A percentile compares a stretch with the other conserved stretches of the same genome.
These are phyloP conservation scores for Ajuga chamaepitys DNA, from an alignment of 257 asterid species.

Conservation along the genomic window DNA sequence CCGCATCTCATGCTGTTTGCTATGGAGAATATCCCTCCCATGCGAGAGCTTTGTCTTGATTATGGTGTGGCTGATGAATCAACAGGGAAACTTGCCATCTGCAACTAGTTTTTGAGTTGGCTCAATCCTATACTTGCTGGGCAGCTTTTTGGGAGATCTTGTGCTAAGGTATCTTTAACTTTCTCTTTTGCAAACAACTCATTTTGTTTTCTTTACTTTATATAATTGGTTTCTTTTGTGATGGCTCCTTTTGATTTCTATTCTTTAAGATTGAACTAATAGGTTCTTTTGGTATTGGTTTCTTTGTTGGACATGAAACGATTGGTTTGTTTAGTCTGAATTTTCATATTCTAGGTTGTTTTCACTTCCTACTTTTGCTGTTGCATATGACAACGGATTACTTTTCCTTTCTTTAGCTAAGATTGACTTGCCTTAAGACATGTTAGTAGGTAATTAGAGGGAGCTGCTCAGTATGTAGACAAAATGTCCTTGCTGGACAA, in stretches of 20 bases:
- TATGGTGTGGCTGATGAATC: constrained; percentile 79
- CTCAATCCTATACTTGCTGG: background rate
- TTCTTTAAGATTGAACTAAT: background rate
- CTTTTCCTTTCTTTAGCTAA: background rate
- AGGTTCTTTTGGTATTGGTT: background rate
- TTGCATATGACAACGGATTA: background rate
- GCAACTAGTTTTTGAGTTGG: constrained; percentile 29
- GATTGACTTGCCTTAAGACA: background rate
- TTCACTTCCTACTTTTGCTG: background rate
- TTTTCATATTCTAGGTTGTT: background rate
- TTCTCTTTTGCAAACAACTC: background rate
- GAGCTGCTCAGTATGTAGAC: background rate
- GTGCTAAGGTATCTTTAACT: background rate
- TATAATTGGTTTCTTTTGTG: background rate
- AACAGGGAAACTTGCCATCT: constrained; percentile 66
- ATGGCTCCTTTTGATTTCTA: background rate
- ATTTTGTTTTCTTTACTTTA: background rate
- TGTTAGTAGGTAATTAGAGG: background rate
- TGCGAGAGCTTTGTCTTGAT: constrained; percentile 77
- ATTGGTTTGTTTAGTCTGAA: too few relatives aligned
- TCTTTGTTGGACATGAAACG: background rate
- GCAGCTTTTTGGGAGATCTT: background rate
- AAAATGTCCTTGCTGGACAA: background rate
- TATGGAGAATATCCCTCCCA: constrained; percentile 82
- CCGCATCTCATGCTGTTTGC: constrained; percentile 94